Conservation (phyloP, 2,329 filamentous ascomycete genomes). For the Knufia fluminis region DNA sequence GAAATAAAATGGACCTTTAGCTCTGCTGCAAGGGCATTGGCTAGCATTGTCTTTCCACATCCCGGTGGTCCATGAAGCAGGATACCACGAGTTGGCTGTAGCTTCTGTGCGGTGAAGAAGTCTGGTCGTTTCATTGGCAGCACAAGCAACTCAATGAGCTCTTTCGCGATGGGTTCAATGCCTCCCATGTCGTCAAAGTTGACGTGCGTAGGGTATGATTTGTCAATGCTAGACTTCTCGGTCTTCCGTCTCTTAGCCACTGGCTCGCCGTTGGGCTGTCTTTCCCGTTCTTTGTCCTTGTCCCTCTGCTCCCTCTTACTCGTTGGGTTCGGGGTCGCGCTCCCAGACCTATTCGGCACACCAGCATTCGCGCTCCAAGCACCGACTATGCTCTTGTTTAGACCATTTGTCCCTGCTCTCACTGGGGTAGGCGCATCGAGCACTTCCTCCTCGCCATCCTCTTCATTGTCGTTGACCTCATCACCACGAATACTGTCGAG, state of each 20-base stretch:
- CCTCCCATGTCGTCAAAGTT: constrained; percentile 66
- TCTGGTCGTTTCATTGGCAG: constrained; percentile 62
- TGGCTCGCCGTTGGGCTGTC: constrained; percentile 57
- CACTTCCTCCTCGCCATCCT: constrained; percentile 41
- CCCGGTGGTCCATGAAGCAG: constrained; percentile 75
- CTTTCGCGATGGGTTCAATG: constrained; percentile 60
- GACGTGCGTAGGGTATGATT: constrained; percentile 57
- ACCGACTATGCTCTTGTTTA: constrained; percentile 57
- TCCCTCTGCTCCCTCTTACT: constrained; percentile 1
- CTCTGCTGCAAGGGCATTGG: constrained; percentile 67
- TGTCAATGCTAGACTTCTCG: constrained; percentile 47
- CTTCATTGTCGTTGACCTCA: constrained; percentile 43
- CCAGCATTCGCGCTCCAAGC: constrained; percentile 42
- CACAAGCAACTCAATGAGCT: constrained; percentile 62
- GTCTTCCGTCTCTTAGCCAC: constrained; percentile 55
- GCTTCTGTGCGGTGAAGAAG: constrained; percentile 54
- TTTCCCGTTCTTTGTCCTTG: constrained; percentile 28
- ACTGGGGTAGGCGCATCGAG: constrained; percentile 33
- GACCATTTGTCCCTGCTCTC: constrained; percentile 41
- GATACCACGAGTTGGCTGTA: constrained; percentile 64
- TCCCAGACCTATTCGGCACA: constrained; percentile 4
- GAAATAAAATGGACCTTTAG: constrained; percentile 70
- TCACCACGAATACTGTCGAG: constrained; percentile 62
- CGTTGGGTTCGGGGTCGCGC: constrained; percentile 12
- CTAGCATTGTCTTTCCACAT: constrained; percentile 78